Conservation (phyloP, 306 rosid genomes). For the Boehmeria nivea region DNA sequence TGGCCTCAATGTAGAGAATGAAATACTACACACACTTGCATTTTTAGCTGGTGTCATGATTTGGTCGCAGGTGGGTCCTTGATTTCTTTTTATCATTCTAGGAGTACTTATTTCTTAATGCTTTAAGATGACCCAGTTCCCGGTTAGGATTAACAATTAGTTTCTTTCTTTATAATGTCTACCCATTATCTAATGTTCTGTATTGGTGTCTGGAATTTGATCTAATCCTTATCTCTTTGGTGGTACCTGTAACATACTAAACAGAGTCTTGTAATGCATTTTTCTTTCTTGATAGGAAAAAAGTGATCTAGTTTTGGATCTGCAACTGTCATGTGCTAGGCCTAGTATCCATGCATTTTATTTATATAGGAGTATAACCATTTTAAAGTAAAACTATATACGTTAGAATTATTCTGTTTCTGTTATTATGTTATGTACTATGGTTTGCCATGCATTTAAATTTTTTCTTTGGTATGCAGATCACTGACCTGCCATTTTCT, state of each 20-base stretch:
- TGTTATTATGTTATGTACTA: not conserved
- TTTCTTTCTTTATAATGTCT: no score
- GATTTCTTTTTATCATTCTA: slow-evolving; percentile 5
- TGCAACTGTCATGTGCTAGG: no score
- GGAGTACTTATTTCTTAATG: not conserved
- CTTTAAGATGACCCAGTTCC: no score
- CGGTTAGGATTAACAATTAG: not conserved
- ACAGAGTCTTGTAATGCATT: no score
- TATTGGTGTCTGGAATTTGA: no score
- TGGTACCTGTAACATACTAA: no score
- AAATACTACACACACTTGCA: slow-evolving; percentile 79
- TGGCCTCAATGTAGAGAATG: slow-evolving; percentile 85
- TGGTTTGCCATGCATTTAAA: not conserved
- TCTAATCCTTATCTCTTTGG: no score
- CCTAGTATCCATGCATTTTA: no score
- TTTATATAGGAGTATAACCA: no score
- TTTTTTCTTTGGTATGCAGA: slow-evolving; percentile 50
- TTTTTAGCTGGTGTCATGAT: slow-evolving; percentile 74
- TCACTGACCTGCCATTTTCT: slow-evolving; percentile 88
- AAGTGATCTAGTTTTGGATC: no score
- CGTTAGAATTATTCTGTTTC: slow-evolving; percentile 4
- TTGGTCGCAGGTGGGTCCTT: slow-evolving; percentile 81
- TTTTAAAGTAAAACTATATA: slow-evolving; percentile 2
- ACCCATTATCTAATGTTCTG: no score
- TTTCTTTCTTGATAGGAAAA: no score